phyloP scores from a whole-genome alignment of 179 eudicot species.

The Heliamphora pulchella region DNA sequence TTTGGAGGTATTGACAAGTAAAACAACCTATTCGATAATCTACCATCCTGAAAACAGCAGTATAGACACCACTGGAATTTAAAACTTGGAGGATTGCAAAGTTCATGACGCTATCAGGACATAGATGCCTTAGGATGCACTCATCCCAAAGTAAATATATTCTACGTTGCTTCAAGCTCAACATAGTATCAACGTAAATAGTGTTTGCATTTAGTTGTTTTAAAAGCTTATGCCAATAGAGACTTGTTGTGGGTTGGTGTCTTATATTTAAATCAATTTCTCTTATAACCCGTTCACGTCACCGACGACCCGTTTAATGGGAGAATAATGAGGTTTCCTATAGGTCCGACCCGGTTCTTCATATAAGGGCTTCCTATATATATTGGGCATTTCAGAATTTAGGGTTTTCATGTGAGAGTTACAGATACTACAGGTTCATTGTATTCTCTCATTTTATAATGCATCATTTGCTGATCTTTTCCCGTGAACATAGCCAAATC shows the following conservation, averaged over 20 bases:
- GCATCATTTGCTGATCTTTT: too few relatives aligned
- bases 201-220: neutral
- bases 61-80: conserved; percentile 4
- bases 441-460: too few relatives aligned
- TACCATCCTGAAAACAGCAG: conserved; percentile 38
- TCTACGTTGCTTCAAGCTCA: neutral
- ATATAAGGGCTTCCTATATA: too few relatives aligned
- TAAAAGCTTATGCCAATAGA: neutral
- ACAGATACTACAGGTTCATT: too few relatives aligned
- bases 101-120: neutral
- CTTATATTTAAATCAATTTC: too few relatives aligned
- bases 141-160: neutral
- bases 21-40: conserved; percentile 62
- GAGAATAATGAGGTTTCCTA: too few relatives aligned
- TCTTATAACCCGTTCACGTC: too few relatives aligned
- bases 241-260: neutral
- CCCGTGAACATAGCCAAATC: too few relatives aligned
- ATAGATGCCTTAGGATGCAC: neutral
- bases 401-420: too few relatives aligned
- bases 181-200: neutral
- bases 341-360: too few relatives aligned
- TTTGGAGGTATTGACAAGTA: conserved; percentile 83
- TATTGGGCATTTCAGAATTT: too few relatives aligned
- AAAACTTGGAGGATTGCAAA: neutral
- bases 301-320: too few relatives aligned